Evolutionary conservation across 148 eudicot species (phyloP).

Genomic region (Vaccinium macrocarpon): DNA sequence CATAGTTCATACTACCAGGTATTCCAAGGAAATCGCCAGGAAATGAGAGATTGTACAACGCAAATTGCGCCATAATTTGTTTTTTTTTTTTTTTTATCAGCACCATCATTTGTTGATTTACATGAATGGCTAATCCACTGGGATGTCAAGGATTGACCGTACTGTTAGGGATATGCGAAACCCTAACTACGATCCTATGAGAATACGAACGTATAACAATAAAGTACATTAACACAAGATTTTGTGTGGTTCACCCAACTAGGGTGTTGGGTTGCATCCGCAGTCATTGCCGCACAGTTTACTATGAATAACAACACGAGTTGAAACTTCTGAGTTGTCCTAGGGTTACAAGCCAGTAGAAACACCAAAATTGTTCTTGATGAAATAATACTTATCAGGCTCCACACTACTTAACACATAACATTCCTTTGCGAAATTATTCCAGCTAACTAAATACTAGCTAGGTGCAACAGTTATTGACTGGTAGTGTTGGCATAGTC

Average conservation of each 20-base stretch:
- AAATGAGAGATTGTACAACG: neutral
- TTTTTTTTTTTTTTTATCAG: neutral
- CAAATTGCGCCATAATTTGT: neutral
- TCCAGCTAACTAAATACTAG: neutral
- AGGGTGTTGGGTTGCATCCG: neutral
- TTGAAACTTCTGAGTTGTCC: neutral
- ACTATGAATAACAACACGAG: neutral
- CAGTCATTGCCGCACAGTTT: neutral
- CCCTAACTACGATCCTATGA: neutral
- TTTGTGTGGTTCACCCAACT: neutral
- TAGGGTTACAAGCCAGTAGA: too few species aligned
- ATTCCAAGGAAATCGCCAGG: neutral
- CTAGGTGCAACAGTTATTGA: neutral
- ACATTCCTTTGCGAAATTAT: too few species aligned
- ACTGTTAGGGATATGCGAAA: neutral
- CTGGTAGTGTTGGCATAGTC: conserved; percentile 21
- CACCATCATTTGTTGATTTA: neutral
- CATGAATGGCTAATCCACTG: neutral
- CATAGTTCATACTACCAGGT: neutral
- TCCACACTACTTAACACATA: neutral
- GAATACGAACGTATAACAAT: neutral
- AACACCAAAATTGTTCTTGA: too few species aligned
- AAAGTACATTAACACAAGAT: neutral
- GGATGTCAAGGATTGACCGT: neutral
- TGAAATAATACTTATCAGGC: neutral